A percentile compares a stretch with the other conserved stretches of the same genome.
These are phyloP conservation scores for Lepidopterella palustris DNA, from an alignment of 495 filamentous ascomycete genomes.

Conservation along the genomic window DNA sequence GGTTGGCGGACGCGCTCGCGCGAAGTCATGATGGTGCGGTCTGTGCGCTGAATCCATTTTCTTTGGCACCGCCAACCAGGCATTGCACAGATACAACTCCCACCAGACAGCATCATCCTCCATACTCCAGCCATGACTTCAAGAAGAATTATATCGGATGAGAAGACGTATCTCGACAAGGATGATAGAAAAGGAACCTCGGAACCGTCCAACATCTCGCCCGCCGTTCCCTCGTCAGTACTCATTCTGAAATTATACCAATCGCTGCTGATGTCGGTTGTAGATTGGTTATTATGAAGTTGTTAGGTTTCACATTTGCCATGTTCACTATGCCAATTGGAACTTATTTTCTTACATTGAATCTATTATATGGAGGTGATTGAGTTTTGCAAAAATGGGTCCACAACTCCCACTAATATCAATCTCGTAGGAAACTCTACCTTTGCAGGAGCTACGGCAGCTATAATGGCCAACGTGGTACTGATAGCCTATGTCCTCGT, in stretches of 20 bases:
- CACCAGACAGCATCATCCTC: too few species aligned
- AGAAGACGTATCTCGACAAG: slow-evolving; percentile 30
- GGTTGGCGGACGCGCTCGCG: background rate
- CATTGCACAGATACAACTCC: too few species aligned
- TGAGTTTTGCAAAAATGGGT: background rate
- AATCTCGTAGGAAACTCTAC: slow-evolving; percentile 62
- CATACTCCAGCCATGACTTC: slow-evolving; percentile 13
- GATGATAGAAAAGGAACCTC: slow-evolving; percentile 19
- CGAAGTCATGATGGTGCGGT: background rate
- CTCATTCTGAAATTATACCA: background rate
- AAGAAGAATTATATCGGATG: slow-evolving; percentile 24
- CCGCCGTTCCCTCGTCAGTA: slow-evolving; percentile 38
- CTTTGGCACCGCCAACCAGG: too few species aligned
- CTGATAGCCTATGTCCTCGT: slow-evolving; percentile 86
- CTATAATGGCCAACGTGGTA: slow-evolving; percentile 84
- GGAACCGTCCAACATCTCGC: slow-evolving; percentile 34
- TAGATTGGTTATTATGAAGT: slow-evolving; percentile 82
- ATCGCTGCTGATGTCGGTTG: background rate
- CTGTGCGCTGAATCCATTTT: too few species aligned
- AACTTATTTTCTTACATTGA: slow-evolving; percentile 75
- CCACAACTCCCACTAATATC: background rate
- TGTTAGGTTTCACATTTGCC: slow-evolving; percentile 80
- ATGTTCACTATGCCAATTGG: slow-evolving; percentile 83
- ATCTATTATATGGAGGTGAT: slow-evolving; percentile 36
- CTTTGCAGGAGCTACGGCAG: slow-evolving; percentile 75